A percentile compares a stretch with the other conserved stretches of the same genome.
Conservation (phyloP, 2,329 filamentous ascomycete species). For the Fusarium tanahbumbuense region DNA sequence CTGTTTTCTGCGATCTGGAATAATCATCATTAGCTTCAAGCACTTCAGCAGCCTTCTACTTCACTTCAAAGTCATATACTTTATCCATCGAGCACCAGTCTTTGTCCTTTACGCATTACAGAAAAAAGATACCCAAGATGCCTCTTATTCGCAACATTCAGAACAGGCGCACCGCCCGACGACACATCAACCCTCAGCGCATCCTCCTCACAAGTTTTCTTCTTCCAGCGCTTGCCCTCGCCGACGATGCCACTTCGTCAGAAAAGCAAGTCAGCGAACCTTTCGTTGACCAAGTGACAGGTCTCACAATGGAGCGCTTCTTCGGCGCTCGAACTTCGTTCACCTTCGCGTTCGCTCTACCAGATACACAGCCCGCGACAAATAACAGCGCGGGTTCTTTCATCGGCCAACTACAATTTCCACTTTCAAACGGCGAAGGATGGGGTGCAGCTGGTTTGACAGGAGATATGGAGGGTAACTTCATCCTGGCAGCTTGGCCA, state of each 20-base stretch:
- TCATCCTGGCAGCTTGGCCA: slow-evolving; percentile 9
- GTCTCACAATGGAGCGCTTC: slow-evolving; percentile 26
- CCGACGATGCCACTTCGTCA: slow-evolving; percentile 12
- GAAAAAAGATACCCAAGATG: not conserved
- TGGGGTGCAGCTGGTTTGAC: slow-evolving; percentile 19
- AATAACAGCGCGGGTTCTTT: slow-evolving; percentile 5
- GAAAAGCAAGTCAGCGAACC: not conserved
- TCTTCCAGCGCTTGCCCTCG: not conserved
- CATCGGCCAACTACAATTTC: slow-evolving; percentile 7
- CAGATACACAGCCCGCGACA: not conserved
- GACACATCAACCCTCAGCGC: slow-evolving; percentile 6
- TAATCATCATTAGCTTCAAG: not conserved
- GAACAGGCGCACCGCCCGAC: not conserved
- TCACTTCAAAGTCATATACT: not conserved
- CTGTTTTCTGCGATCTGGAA: not conserved
- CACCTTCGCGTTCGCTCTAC: not conserved
- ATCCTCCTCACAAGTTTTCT: not conserved
- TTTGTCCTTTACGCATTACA: not conserved
- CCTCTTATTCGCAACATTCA: not conserved
- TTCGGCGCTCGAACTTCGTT: not conserved
- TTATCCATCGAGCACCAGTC: too few relatives aligned
- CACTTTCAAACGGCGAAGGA: not conserved
- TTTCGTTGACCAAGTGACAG: slow-evolving; percentile 14
- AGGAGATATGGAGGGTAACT: slow-evolving; percentile 17
- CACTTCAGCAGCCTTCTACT: not conserved